Evolutionary conservation across 768 basidiomycete genomes (phyloP).

Genomic region (Myochromella boudieri): DNA sequence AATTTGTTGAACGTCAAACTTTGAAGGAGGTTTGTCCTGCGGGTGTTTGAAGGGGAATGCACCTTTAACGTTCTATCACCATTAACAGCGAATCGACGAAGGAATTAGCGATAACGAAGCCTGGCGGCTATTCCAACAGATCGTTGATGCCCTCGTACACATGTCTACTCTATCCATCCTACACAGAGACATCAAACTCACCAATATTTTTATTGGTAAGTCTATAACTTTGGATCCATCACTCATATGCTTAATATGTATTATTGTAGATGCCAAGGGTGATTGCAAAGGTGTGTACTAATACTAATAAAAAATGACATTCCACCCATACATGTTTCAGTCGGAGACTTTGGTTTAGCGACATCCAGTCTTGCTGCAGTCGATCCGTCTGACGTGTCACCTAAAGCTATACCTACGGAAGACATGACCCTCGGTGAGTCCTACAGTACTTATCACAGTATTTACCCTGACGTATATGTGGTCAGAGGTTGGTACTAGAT

Average conservation of each 20-base stretch:
- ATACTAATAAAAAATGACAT: neutral
- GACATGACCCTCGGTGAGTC: conserved; percentile 77
- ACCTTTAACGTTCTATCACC: neutral
- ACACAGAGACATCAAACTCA: conserved; percentile 88
- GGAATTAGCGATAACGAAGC: conserved; percentile 82
- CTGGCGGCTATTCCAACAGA: conserved; percentile 89
- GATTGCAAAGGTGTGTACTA: conserved; percentile 68
- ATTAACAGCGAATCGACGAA: conserved; percentile 67
- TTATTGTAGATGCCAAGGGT: conserved; percentile 64
- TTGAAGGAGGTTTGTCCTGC: conserved; percentile 68
- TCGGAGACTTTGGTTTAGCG: conserved; percentile 93
- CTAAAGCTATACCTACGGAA: conserved; percentile 43
- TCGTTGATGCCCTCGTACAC: conserved; percentile 86
- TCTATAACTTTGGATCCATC: neutral
- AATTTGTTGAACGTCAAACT: conserved; percentile 90
- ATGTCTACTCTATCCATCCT: conserved; percentile 88
- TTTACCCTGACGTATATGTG: neutral
- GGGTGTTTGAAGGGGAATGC: neutral
- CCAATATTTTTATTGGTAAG: conserved; percentile 90
- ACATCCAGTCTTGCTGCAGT: conserved; percentile 80
- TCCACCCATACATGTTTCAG: conserved; percentile 31
- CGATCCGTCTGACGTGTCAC: conserved; percentile 67
- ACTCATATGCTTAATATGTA: conserved; percentile 21
- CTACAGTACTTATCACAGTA: too few species aligned
- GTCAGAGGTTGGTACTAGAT: conserved; percentile 82